These are phyloP conservation scores for Camellia lanceoleosa DNA, from an alignment of 148 eudicot species.

Conservation along the genomic window DNA sequence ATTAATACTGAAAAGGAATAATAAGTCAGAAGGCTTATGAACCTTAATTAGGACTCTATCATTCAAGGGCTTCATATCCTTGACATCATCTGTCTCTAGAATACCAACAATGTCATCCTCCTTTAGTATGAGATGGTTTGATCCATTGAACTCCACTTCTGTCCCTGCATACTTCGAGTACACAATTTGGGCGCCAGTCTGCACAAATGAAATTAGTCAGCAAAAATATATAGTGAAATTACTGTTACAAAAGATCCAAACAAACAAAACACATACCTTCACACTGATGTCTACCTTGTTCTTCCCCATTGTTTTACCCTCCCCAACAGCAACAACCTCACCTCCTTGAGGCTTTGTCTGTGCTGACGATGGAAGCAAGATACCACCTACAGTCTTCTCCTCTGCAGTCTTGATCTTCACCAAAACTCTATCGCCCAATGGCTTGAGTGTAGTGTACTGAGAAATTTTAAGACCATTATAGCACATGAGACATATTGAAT, in stretches of 20 bases:
- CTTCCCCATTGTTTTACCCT: constrained; percentile 71
- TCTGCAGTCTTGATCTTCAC: constrained; percentile 71
- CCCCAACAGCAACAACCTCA: constrained; percentile 85
- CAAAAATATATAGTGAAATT: neutral
- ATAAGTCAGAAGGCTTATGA: neutral
- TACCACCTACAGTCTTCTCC: constrained; percentile 75
- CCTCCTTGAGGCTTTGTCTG: constrained; percentile 79
- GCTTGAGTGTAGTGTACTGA: constrained; percentile 78
- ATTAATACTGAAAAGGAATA: neutral
- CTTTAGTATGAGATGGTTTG: constrained; percentile 68
- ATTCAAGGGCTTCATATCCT: constrained; percentile 79
- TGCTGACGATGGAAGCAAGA: constrained; percentile 71
- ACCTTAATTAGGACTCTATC: constrained; percentile 89
- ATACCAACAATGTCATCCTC: constrained; percentile 91
- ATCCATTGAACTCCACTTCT: constrained; percentile 76
- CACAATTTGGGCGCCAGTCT: constrained; percentile 72
- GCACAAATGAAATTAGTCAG: constrained; percentile 12
- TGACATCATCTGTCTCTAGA: constrained; percentile 81
- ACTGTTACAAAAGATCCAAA: neutral
- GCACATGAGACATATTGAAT: neutral
- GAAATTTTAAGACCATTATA: constrained; percentile 3
- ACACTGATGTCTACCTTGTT: constrained; percentile 57
- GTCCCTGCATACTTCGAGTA: constrained; percentile 94
- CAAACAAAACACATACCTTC: constrained; percentile 38
- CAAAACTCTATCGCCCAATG: constrained; percentile 79